phyloP scores from a whole-genome alignment of 2,329 filamentous ascomycete genomes.

The Grosmannia penicillata region DNA sequence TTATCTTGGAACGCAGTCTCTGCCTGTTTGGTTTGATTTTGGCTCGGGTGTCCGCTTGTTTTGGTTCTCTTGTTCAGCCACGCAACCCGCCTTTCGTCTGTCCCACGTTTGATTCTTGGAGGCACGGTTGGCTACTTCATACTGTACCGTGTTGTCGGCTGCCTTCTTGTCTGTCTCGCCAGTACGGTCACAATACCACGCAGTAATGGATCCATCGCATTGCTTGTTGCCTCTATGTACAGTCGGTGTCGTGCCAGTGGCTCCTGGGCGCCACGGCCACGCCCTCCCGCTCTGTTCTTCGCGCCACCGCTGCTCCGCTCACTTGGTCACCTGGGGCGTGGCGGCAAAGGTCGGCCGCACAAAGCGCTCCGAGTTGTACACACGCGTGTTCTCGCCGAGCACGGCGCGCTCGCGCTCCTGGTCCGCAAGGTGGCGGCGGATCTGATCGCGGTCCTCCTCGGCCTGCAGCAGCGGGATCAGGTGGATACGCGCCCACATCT shows the following conservation, averaged over 20 bases:
- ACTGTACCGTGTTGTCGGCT: too few species aligned
- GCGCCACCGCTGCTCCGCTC: not conserved
- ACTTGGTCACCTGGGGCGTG: constrained; percentile 31
- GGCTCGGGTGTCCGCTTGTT: not conserved
- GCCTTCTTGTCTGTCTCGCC: too few species aligned
- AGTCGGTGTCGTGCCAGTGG: too few species aligned
- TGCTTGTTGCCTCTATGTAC: not conserved
- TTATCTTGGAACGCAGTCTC: too few species aligned
- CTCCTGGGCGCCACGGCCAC: too few species aligned
- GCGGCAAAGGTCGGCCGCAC: constrained; percentile 68
- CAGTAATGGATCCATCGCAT: too few species aligned
- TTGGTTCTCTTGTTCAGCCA: not conserved
- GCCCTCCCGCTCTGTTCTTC: too few species aligned
- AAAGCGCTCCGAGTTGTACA: constrained; percentile 79
- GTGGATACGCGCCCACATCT: constrained; percentile 96
- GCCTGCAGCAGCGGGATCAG: constrained; percentile 88
- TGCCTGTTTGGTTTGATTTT: not conserved
- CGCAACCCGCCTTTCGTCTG: too few species aligned
- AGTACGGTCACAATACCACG: too few species aligned
- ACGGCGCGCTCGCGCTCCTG: constrained; percentile 83
- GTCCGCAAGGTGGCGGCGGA: constrained; percentile 73
- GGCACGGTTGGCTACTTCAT: too few species aligned
- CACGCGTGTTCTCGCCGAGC: constrained; percentile 65
- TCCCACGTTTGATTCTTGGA: too few species aligned
- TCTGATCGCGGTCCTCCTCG: constrained; percentile 91